phyloP scores from a whole-genome alignment of 2,329 filamentous ascomycete species.

The Ceratocystis ficicola region DNA sequence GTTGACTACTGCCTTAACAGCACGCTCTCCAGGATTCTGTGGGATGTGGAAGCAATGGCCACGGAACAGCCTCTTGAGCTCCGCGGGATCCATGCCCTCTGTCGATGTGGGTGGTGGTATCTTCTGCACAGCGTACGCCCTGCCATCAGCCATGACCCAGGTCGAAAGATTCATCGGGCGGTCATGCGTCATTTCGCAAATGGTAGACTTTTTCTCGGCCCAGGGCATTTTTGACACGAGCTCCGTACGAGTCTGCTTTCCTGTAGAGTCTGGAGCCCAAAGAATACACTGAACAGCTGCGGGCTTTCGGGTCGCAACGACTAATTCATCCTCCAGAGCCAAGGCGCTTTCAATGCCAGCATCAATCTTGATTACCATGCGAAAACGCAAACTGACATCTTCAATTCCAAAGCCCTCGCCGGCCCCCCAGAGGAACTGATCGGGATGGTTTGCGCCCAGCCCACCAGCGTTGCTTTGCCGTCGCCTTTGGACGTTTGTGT shows the following conservation, averaged over 20 bases:
- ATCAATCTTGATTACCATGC: conserved; percentile 97
- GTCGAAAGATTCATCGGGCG: conserved; percentile 90
- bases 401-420: conserved; percentile 73
- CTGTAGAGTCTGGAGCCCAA: conserved; percentile 74
- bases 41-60: conserved; percentile 85
- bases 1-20: conserved; percentile 71
- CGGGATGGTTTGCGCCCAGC: conserved; percentile 42
- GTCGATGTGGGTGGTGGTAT: conserved; percentile 31
- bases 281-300: conserved; percentile 93
- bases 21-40: conserved; percentile 44
- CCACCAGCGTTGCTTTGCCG: conserved; percentile 49
- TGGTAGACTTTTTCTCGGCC: conserved; percentile 62
- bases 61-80: conserved; percentile 58
- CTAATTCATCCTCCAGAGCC: conserved; percentile 80
- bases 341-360: conserved; percentile 81
- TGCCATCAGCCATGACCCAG: conserved; percentile 82
- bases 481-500: conserved; percentile 49
- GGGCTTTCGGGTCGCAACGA: conserved; percentile 83
- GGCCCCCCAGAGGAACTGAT: conserved; percentile 57
- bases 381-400: conserved; percentile 82
- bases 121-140: conserved; percentile 82
- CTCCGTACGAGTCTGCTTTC: conserved; percentile 81
- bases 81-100: conserved; percentile 30
- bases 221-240: conserved; percentile 77
- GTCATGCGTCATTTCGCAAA: conserved; percentile 83